phyloP scores from a whole-genome alignment of 805 yeast genomes.

The Cyberlindnera maclurae region DNA sequence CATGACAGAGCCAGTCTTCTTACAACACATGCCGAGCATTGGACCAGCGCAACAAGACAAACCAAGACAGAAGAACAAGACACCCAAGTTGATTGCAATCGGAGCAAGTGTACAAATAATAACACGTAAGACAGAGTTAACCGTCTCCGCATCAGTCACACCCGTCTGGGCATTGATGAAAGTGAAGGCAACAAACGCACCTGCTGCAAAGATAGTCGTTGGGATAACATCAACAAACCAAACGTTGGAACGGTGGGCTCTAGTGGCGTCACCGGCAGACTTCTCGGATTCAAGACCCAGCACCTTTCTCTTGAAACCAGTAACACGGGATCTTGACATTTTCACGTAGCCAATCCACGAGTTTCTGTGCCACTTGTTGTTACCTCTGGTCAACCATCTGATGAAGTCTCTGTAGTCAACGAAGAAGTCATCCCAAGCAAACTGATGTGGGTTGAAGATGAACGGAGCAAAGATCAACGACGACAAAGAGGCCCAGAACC shows the following conservation, averaged over 20 bases:
- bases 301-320: conserved; percentile 73
- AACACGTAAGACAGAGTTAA: conserved; percentile 66
- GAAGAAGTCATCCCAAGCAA: conserved; percentile 92
- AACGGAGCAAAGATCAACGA: conserved; percentile 91
- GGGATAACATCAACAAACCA: conserved; percentile 68
- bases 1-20: conserved; percentile 89
- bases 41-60: conserved; percentile 98
- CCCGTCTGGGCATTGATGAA: conserved; percentile 84
- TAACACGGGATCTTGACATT: conserved; percentile 75
- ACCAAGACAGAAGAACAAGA: conserved; percentile 64
- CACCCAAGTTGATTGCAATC: conserved; percentile 84
- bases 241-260: conserved; percentile 75
- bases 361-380: conserved; percentile 81
- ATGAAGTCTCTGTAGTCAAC: conserved; percentile 93
- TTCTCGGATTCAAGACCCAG: conserved; percentile 75
- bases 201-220: conserved; percentile 66
- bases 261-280: conserved; percentile 74
- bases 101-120: conserved; percentile 85
- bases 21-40: conserved; percentile 86
- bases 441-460: conserved; percentile 95
- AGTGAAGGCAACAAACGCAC: conserved; percentile 73
- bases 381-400: conserved; percentile 88
- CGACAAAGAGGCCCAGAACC: conserved; percentile 95
- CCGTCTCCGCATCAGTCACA: conserved; percentile 46
- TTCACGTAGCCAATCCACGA: conserved; percentile 84